These are phyloP conservation scores for Takakia lepidozioides DNA, from an alignment of 225 moss, liverwort and hornwort genomes.

Conservation along the genomic window DNA sequence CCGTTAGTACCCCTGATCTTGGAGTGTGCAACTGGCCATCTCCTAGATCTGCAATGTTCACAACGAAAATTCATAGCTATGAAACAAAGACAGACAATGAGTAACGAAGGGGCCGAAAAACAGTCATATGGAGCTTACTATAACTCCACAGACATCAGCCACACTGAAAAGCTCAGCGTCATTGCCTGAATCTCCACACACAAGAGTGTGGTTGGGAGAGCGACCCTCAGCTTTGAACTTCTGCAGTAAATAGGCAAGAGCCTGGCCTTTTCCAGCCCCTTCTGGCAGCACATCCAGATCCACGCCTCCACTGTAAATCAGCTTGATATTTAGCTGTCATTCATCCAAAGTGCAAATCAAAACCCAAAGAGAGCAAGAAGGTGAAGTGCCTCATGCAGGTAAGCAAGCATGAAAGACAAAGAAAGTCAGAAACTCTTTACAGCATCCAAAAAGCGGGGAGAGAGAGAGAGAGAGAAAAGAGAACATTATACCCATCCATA, in stretches of 20 bases:
- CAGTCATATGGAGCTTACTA: conserved; percentile 36
- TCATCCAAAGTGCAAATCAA: not conserved
- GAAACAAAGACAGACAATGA: not conserved
- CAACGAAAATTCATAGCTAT: too few species aligned
- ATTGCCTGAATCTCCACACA: conserved; percentile 92
- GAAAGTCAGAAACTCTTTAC: not conserved
- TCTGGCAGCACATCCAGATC: conserved; percentile 81
- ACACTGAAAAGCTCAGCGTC: conserved; percentile 89
- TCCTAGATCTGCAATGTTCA: too few species aligned
- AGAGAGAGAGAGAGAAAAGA: not conserved
- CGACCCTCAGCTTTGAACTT: conserved; percentile 58
- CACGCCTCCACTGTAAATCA: conserved; percentile 83
- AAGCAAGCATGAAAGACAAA: too few species aligned
- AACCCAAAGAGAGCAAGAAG: too few species aligned
- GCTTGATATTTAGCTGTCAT: conserved; percentile 63
- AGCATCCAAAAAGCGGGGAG: not conserved
- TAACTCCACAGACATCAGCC: conserved; percentile 65
- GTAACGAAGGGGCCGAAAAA: not conserved
- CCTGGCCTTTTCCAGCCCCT: conserved; percentile 88
- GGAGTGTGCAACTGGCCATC: too few species aligned
- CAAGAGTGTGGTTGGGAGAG: conserved; percentile 57
- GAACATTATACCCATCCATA: too few species aligned
- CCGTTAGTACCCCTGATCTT: too few species aligned
- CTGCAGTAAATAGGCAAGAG: conserved; percentile 65
- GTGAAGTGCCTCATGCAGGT: too few species aligned